phyloP scores from a whole-genome alignment of 805 yeast genomes.

The Sporopachydermia lactativora region DNA sequence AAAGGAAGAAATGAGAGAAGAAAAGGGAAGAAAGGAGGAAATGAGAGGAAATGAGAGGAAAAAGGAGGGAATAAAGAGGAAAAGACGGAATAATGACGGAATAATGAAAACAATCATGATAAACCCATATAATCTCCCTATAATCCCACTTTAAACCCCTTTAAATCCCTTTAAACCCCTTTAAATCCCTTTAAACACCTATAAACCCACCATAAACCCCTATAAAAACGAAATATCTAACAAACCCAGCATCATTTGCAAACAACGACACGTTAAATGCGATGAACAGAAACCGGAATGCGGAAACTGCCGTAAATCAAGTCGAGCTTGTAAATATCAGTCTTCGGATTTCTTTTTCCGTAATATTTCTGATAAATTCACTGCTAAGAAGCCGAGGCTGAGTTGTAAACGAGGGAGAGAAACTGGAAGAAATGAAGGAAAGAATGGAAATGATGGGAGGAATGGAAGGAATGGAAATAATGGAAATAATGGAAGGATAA shows the following conservation, averaged over 20 bases:
- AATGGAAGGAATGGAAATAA: conserved; percentile 15
- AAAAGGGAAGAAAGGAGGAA: background rate
- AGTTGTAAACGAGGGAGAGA: too few species aligned
- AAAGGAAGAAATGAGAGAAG: background rate
- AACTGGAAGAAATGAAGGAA: conserved; percentile 3
- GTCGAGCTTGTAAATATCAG: conserved; percentile 6
- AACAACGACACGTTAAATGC: conserved; percentile 8
- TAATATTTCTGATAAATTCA: background rate
- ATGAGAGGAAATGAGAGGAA: too few species aligned
- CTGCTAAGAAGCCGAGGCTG: too few species aligned
- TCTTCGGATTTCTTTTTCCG: conserved; percentile 6
- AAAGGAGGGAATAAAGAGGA: too few species aligned
- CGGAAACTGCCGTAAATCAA: conserved; percentile 7
- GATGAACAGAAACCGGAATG: conserved; percentile 7
- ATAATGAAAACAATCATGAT: too few species aligned
- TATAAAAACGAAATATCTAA: too few species aligned
- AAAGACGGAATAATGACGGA: too few species aligned
- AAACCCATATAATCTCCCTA: too few species aligned
- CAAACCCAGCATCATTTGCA: conserved; percentile 8
- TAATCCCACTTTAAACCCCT: too few species aligned
- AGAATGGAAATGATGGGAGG: conserved; percentile 12
- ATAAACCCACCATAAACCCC: background rate
- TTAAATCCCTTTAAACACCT: background rate
- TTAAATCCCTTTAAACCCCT: too few species aligned
- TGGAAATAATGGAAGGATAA: conserved; percentile 13